These are phyloP conservation scores for Pseudotulostoma volvatum DNA, from an alignment of 495 filamentous ascomycete species.

Conservation along the genomic window DNA sequence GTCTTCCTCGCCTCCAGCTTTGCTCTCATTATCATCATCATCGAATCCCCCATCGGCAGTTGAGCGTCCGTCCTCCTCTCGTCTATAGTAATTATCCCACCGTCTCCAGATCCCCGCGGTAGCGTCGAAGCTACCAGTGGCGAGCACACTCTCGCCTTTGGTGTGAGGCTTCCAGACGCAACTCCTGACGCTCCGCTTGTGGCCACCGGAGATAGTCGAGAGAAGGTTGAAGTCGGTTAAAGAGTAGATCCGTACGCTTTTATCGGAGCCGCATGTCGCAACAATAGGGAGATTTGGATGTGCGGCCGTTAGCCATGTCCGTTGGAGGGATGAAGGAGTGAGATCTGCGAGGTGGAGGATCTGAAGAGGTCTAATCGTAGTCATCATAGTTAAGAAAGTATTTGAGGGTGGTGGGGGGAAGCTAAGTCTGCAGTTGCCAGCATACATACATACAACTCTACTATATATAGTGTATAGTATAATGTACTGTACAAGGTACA, in stretches of 20 bases:
- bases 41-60: slow-evolving; percentile 10
- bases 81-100: slow-evolving; percentile 34
- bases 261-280: slow-evolving; percentile 74
- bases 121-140: slow-evolving; percentile 80
- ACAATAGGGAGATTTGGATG: slow-evolving; percentile 80
- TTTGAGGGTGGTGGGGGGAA: too few species aligned
- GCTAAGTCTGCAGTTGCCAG: too few species aligned
- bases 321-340: slow-evolving; percentile 49
- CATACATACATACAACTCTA: too few species aligned
- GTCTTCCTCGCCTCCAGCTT: slow-evolving; percentile 15
- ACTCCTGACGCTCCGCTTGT: slow-evolving; percentile 69
- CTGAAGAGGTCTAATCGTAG: slow-evolving; percentile 7
- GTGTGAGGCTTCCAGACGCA: slow-evolving; percentile 70
- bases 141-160: slow-evolving; percentile 53
- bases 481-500: too few species aligned
- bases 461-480: too few species aligned
- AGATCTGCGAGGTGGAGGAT: slow-evolving; percentile 25
- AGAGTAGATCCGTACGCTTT: slow-evolving; percentile 74
- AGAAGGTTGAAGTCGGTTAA: slow-evolving; percentile 62
- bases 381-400: too few species aligned
- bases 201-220: slow-evolving; percentile 67
- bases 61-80: slow-evolving; percentile 11
- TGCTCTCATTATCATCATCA: slow-evolving; percentile 7
- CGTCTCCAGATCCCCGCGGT: slow-evolving; percentile 78
- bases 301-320: slow-evolving; percentile 69